Conservation (phyloP, 441 rosid species). For the Lepidium campestre region DNA sequence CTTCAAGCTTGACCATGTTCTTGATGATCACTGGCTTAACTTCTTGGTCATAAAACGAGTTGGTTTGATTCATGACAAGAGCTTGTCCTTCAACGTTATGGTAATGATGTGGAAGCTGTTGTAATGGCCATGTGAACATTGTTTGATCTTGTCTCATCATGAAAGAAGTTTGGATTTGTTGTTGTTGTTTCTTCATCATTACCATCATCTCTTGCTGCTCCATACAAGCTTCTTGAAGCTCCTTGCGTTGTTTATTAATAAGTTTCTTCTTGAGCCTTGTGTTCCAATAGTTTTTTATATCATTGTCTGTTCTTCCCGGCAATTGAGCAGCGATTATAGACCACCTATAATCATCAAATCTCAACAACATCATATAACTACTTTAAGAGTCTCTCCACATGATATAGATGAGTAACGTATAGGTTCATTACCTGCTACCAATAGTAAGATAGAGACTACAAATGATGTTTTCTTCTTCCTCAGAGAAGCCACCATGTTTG, state of each 20-base stretch:
- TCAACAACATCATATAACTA: background rate
- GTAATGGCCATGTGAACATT: slow-evolving; percentile 16
- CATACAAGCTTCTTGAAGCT: slow-evolving; percentile 33
- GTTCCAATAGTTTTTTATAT: slow-evolving; percentile 64
- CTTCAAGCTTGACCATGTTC: slow-evolving; percentile 8
- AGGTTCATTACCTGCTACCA: slow-evolving; percentile 62
- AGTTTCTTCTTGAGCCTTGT: slow-evolving; percentile 51
- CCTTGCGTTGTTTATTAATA: slow-evolving; percentile 52
- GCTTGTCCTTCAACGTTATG: slow-evolving; percentile 5
- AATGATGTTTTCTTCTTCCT: slow-evolving; percentile 80
- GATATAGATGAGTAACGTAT: background rate
- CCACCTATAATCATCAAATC: slow-evolving; percentile 33
- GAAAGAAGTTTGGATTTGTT: slow-evolving; percentile 9
- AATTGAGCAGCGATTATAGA: slow-evolving; percentile 52
- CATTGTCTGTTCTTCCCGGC: slow-evolving; percentile 57
- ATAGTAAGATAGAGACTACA: slow-evolving; percentile 72
- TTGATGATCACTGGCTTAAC: background rate
- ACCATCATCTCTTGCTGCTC: slow-evolving; percentile 32
- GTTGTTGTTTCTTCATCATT: slow-evolving; percentile 7
- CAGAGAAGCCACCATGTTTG: slow-evolving; percentile 87
- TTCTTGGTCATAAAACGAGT: background rate
- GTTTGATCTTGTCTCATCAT: slow-evolving; percentile 20
- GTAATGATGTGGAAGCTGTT: slow-evolving; percentile 23
- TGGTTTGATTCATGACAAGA: background rate
- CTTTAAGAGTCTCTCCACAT: background rate